A percentile compares a stretch with the other conserved stretches of the same genome.
phyloP scores from a whole-genome alignment of 768 basidiomycete genomes.

The Suillus spraguei region DNA sequence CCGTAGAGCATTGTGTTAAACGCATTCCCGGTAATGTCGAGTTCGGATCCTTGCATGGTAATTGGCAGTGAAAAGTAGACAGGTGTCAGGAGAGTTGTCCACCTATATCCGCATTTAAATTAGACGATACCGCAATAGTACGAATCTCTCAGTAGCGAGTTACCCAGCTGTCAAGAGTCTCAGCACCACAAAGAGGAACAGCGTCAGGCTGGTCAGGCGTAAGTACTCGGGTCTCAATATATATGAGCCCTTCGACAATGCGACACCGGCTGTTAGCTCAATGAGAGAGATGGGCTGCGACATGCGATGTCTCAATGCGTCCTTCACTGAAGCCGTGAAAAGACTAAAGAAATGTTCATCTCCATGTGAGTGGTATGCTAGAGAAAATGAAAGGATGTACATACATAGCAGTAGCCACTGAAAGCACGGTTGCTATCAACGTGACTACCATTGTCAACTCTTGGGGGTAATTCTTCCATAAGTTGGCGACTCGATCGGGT shows the following conservation, averaged over 20 bases:
- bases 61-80: conserved; percentile 5
- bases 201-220: conserved; percentile 9
- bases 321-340: conserved; percentile 13
- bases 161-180: conserved; percentile 22
- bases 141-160: neutral
- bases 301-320: conserved; percentile 22
- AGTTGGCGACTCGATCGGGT: neutral
- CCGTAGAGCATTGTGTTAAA: conserved; percentile 7
- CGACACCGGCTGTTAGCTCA: conserved; percentile 15
- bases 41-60: conserved; percentile 9
- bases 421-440: conserved; percentile 11
- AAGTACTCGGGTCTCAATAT: conserved; percentile 7
- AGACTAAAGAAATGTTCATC: neutral
- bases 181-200: conserved; percentile 14
- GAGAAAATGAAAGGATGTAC: neutral
- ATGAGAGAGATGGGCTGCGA: conserved; percentile 17
- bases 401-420: conserved; percentile 6
- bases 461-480: conserved; percentile 8
- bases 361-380: neutral
- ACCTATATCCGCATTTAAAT: conserved; percentile 12
- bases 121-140: neutral
- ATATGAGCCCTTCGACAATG: conserved; percentile 7
- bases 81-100: conserved; percentile 18
- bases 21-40: conserved; percentile 14
- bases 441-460: conserved; percentile 12